phyloP scores from a whole-genome alignment of 306 rosid species.

The Notholithocarpus densiflorus region DNA sequence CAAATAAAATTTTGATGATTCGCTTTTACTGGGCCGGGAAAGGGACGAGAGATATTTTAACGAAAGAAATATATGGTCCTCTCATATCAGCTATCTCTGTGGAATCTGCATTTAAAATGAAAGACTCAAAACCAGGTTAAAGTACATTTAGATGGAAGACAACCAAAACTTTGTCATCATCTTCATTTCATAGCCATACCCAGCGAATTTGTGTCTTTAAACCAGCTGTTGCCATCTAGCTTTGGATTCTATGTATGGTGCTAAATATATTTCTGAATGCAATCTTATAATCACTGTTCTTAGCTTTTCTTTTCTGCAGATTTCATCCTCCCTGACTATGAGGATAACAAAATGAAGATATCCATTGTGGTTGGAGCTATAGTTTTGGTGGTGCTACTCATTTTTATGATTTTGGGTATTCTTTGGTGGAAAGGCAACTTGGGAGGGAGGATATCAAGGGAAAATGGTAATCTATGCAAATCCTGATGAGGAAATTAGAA shows the following conservation, averaged over 20 bases:
- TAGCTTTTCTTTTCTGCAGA: background rate
- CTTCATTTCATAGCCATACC: too few relatives aligned
- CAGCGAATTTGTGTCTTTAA: too few relatives aligned
- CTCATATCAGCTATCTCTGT: too few relatives aligned
- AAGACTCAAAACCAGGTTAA: too few relatives aligned
- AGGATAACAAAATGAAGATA: background rate
- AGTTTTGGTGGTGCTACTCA: background rate
- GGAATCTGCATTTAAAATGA: too few relatives aligned
- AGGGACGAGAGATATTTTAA: slow-evolving; percentile 49
- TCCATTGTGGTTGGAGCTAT: background rate
- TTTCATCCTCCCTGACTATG: slow-evolving; percentile 6
- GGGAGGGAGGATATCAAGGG: background rate
- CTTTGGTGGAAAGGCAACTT: slow-evolving; percentile 16
- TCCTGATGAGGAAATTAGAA: background rate
- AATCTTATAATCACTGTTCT: background rate
- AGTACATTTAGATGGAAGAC: too few relatives aligned
- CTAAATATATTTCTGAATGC: background rate
- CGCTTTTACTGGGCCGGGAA: slow-evolving; percentile 69
- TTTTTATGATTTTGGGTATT: slow-evolving; percentile 3
- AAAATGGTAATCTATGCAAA: slow-evolving; percentile 3
- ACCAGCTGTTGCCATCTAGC: too few relatives aligned
- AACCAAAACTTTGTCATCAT: too few relatives aligned
- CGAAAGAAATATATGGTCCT: slow-evolving; percentile 49
- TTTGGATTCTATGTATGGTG: too few relatives aligned
- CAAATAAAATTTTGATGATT: slow-evolving; percentile 31